Percentiles rank a stretch among this genome's conserved stretches.
Conservation (phyloP, 2,329 filamentous ascomycete species). For the Cladosporium sp. region DNA sequence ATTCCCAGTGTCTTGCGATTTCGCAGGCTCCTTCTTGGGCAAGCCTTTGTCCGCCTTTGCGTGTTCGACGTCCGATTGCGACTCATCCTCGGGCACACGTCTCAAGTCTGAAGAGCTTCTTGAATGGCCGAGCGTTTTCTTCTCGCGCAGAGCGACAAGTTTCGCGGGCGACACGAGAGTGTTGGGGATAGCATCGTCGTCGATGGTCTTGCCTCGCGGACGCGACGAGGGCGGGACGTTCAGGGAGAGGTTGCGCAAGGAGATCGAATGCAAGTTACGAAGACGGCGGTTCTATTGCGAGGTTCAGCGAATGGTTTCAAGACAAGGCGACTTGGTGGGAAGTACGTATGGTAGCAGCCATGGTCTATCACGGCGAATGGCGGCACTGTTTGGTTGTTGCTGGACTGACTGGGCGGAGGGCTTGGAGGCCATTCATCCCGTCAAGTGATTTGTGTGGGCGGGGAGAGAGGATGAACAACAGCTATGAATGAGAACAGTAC, state of each 20-base stretch:
- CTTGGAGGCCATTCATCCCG: conserved; percentile 21
- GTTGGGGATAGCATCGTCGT: conserved; percentile 70
- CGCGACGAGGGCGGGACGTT: conserved; percentile 44
- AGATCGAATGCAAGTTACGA: conserved; percentile 81
- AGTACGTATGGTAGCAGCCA: conserved; percentile 51
- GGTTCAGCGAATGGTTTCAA: conserved; percentile 2
- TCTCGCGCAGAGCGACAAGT: conserved; percentile 52
- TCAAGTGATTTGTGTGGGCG: too few species aligned
- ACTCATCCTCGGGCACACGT: conserved; percentile 26
- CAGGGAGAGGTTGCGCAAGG: conserved; percentile 79
- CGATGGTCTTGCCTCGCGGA: conserved; percentile 59
- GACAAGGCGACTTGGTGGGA: conserved; percentile 9
- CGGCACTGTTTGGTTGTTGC: conserved; percentile 2
- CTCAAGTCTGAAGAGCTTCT: conserved; percentile 55
- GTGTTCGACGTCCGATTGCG: conserved; percentile 14
- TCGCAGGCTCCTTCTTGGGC: neutral
- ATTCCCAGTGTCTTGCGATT: neutral
- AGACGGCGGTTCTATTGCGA: conserved; percentile 71
- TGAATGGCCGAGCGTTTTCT: conserved; percentile 50
- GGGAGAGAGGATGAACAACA: too few species aligned
- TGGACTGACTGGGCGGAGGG: conserved; percentile 8
- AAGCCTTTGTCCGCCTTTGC: neutral
- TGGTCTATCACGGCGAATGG: conserved; percentile 41
- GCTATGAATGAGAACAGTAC: neutral
- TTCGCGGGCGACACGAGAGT: conserved; percentile 64